Evolutionary conservation across 805 yeast species (phyloP), one percentile per base, ranked within the genome.

Genomic region (Sugiyamaella mastotermitis): DNA sequence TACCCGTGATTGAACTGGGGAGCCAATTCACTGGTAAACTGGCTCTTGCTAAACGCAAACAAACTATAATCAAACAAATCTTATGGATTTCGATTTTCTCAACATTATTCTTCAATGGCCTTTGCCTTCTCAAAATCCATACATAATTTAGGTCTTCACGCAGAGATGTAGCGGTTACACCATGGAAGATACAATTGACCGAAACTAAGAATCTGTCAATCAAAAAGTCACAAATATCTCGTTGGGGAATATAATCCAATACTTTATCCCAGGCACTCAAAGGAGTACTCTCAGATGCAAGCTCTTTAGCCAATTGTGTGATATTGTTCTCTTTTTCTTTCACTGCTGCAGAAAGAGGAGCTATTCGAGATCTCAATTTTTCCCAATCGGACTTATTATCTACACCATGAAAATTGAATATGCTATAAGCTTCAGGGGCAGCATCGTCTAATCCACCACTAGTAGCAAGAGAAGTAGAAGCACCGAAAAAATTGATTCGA

Each of bases 151-250:
- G 13, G 14, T 34, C 38, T 29, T 45, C 45, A 9, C 35, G 19
- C 28, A 41, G 41, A 31, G 42, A 32, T 2, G 42, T 37, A 3
- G 53, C 49, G 17, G 45, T 41, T 3, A 45, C 34, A 7, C 43
- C 40, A n/a, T 49, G 50, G 33, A 39, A 48, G 15, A 51, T 26
- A 23, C 41, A 18, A 33, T 53, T 53, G 18, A 46, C 38, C 1
- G 45, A 33, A 13, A 31, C 33, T 17, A 50, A 29, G 37, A 43
- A 52, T 15, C 51, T 33, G 24, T 41, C 44, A 21, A 48, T 33
- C 10, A 51, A 32, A 19, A 46, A 43, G 17, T 50, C 49, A 21
- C 51, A 43, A 3, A 52, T 24, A 20, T 35, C 41, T n/a, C 51
- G 37, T 4, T 45, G 48, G 21, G 52, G 55, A 11, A 47, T 41